Conservation (phyloP, 352 stramenopile species). For the Thalassiosira livingstoniorum region DNA sequence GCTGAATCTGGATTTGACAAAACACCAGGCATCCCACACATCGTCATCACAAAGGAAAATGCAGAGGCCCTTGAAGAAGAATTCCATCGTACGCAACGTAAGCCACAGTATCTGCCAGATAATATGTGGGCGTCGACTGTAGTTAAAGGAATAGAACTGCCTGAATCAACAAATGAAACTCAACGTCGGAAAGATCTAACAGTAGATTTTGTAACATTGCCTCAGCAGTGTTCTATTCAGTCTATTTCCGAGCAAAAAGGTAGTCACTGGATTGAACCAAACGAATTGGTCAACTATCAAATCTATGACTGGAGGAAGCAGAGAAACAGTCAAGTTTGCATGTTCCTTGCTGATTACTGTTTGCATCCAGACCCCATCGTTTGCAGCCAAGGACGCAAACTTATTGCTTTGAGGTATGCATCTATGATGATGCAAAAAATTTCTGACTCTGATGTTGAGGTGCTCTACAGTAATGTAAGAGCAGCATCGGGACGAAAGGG, state of each 20-base stretch:
- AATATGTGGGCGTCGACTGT: background rate
- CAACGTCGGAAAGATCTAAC: background rate
- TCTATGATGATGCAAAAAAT: background rate
- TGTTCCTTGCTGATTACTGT: too few species aligned
- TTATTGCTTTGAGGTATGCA: background rate
- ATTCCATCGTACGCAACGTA: background rate
- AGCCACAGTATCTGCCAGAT: background rate
- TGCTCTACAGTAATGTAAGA: background rate
- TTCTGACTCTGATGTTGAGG: constrained; percentile 9
- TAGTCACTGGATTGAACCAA: too few species aligned
- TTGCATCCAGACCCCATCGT: too few species aligned
- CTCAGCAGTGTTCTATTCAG: too few species aligned
- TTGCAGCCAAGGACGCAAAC: background rate
- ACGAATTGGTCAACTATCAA: too few species aligned
- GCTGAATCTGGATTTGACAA: background rate
- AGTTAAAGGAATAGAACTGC: background rate
- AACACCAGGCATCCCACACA: constrained; percentile 1
- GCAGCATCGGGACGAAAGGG: constrained; percentile 1
- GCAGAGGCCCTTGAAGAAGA: background rate
- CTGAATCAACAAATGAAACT: background rate
- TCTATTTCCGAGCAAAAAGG: too few species aligned
- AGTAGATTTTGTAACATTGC: too few species aligned
- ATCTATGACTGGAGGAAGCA: too few species aligned
- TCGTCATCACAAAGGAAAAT: background rate
- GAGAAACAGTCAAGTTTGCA: too few species aligned